Percentiles rank a stretch among this genome's conserved stretches.
Conservation (phyloP, 805 yeast species). For the Lachancea cidri region DNA sequence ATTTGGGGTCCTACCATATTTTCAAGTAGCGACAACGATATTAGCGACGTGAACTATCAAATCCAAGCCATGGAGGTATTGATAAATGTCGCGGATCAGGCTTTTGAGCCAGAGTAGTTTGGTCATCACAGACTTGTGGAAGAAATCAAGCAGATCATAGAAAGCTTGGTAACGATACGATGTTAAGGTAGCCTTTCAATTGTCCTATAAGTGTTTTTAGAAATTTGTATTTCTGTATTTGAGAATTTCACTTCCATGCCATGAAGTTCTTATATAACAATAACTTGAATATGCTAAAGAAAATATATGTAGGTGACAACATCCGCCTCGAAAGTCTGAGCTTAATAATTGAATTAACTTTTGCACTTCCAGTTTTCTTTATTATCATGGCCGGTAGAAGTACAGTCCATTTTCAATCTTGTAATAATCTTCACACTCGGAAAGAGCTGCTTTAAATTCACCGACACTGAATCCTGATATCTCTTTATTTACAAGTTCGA, state of each 20-base stretch:
- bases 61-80: constrained; percentile 79
- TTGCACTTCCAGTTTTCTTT: not conserved
- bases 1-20: constrained; percentile 94
- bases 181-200: no score
- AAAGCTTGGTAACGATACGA: no score
- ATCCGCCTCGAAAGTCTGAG: no score
- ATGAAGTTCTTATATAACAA: no score
- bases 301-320: no score
- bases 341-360: not conserved
- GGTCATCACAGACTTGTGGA: not conserved
- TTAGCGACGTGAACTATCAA: constrained; percentile 70
- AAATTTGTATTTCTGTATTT: no score
- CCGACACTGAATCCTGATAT: constrained; percentile 28
- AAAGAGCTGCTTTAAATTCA: constrained; percentile 30
- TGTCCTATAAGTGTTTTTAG: no score
- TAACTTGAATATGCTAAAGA: no score
- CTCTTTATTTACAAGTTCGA: constrained; percentile 12
- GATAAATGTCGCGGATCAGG: constrained; percentile 76
- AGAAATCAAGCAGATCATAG: no score
- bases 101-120: constrained; percentile 55
- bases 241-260: no score
- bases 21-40: constrained; percentile 58
- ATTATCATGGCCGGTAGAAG: constrained; percentile 4
- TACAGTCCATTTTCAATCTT: constrained; percentile 2
- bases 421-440: constrained; percentile 9